These are phyloP conservation scores for Baudoinia panamericana DNA, from an alignment of 495 filamentous ascomycete species.

Conservation along the genomic window DNA sequence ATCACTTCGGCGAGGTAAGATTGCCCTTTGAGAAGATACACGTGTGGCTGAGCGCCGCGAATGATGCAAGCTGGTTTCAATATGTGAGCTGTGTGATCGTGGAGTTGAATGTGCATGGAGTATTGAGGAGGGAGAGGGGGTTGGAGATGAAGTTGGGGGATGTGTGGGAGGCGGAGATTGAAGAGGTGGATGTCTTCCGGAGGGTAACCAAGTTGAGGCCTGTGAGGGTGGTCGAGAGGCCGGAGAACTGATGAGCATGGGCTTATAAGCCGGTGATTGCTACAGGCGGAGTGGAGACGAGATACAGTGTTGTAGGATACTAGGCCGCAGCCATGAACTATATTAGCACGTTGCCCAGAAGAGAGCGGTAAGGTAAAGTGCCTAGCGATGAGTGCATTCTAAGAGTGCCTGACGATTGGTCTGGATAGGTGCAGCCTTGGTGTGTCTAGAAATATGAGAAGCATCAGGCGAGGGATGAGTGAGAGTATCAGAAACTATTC, in stretches of 20 bases:
- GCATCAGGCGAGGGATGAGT: too few relatives aligned
- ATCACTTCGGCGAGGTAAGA: slow-evolving; percentile 49
- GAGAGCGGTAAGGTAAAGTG: too few relatives aligned
- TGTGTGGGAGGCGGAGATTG: slow-evolving; percentile 25
- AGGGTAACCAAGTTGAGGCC: slow-evolving; percentile 9
- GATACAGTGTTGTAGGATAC: too few relatives aligned
- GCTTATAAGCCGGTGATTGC: too few relatives aligned
- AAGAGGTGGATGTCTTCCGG: slow-evolving; percentile 15
- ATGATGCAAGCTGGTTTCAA: neutral
- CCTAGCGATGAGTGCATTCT: too few relatives aligned
- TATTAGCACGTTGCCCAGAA: too few relatives aligned
- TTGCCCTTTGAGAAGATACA: slow-evolving; percentile 45
- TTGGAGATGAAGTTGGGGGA: slow-evolving; percentile 18
- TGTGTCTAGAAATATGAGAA: too few relatives aligned
- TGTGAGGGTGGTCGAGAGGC: slow-evolving; percentile 14
- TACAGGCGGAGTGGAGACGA: too few relatives aligned
- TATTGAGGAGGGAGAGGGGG: slow-evolving; percentile 1
- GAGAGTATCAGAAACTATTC: too few relatives aligned
- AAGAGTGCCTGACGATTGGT: too few relatives aligned
- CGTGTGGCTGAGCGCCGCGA: slow-evolving; percentile 32
- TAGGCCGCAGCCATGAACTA: too few relatives aligned
- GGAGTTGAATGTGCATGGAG: slow-evolving; percentile 10
- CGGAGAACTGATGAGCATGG: neutral
- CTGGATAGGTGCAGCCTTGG: too few relatives aligned
- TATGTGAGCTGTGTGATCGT: neutral